These are phyloP conservation scores for Dictyostelium citrinum DNA, from an alignment of 78 protist genomes.

Conservation along the genomic window DNA sequence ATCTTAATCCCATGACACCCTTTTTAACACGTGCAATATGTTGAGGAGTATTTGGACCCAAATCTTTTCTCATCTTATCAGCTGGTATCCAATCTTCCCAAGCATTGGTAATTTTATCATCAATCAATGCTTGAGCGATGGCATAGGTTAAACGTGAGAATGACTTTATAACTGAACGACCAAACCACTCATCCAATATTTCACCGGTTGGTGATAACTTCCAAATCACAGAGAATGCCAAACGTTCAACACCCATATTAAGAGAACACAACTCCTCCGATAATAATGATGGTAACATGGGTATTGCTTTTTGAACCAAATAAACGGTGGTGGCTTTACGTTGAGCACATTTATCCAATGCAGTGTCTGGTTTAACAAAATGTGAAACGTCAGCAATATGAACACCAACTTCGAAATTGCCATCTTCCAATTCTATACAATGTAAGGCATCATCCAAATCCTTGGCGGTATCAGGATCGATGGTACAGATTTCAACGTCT, in stretches of 20 bases:
- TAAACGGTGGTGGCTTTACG: conserved; percentile 90
- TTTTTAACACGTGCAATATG: conserved; percentile 15
- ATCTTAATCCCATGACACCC: conserved; percentile 21
- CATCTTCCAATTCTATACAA: conserved; percentile 47
- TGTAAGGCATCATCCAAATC: conserved; percentile 96
- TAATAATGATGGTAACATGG: conserved; percentile 93
- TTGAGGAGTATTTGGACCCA: conserved; percentile 41
- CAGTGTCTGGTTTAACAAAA: conserved; percentile 81
- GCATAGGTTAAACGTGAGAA: conserved; percentile 88
- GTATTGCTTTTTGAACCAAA: conserved; percentile 89
- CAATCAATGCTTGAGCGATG: conserved; percentile 84
- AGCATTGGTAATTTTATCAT: not conserved
- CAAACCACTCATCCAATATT: conserved; percentile 78
- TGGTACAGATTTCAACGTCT: conserved; percentile 81
- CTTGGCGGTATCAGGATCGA: conserved; percentile 95
- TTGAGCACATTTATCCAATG: conserved; percentile 87
- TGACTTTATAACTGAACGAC: conserved; percentile 93
- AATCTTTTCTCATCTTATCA: not conserved
- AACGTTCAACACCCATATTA: conserved; percentile 91
- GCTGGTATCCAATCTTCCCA: conserved; percentile 33
- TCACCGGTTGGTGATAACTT: conserved; percentile 69
- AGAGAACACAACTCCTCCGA: conserved; percentile 92
- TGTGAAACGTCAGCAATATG: conserved; percentile 97
- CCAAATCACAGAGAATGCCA: conserved; percentile 92
- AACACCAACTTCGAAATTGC: conserved; percentile 90